Evolutionary conservation across 2,329 filamentous ascomycete species (phyloP).

Genomic region (Aspergillus transmontanensis): DNA sequence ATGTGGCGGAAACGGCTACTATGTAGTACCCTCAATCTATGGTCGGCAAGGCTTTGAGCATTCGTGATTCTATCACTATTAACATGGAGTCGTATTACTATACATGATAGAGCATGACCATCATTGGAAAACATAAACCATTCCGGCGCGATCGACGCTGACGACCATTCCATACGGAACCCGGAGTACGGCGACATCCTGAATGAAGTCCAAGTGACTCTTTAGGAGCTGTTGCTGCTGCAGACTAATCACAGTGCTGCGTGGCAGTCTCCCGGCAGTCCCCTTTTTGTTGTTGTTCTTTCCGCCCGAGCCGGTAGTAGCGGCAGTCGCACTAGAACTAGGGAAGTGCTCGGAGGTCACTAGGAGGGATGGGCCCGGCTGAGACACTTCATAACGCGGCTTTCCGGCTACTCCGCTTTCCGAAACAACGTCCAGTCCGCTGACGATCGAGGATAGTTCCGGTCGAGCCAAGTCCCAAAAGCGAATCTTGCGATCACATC

Average conservation of each 20-base stretch:
- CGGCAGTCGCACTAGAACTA: constrained; percentile 30
- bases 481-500: constrained; percentile 84
- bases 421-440: constrained; percentile 72
- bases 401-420: constrained; percentile 48
- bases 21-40: background rate
- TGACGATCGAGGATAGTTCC: constrained; percentile 78
- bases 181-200: constrained; percentile 87
- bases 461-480: constrained; percentile 88
- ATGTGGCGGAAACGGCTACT: background rate
- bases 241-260: constrained; percentile 81
- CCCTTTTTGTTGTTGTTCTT: constrained; percentile 38
- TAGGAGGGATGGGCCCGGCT: constrained; percentile 64
- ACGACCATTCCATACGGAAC: constrained; percentile 90
- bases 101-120: constrained; percentile 4
- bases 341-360: constrained; percentile 67
- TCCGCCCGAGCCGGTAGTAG: constrained; percentile 22
- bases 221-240: constrained; percentile 85
- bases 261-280: constrained; percentile 55
- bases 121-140: constrained; percentile 77
- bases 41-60: background rate
- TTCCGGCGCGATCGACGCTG: constrained; percentile 83
- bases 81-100: background rate
- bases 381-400: constrained; percentile 69
- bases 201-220: constrained; percentile 83
- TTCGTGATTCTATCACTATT: constrained; percentile 1